Conservation (phyloP, 257 asterid genomes). For the Avicennia marina region DNA sequence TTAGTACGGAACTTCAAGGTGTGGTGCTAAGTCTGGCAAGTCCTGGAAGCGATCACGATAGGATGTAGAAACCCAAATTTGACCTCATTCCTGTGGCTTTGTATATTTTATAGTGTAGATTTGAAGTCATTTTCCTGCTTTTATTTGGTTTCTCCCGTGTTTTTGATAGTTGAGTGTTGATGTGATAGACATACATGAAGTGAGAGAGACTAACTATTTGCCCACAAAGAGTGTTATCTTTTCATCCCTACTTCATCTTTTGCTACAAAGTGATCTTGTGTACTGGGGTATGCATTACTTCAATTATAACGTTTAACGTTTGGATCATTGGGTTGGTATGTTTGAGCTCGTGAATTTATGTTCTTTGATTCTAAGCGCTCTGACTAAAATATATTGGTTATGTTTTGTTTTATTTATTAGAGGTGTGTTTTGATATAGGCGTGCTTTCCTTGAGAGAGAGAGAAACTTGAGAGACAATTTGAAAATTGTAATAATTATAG, state of each 20-base stretch:
- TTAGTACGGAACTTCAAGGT: constrained; percentile 63
- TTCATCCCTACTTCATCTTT: background rate
- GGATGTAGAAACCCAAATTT: no score
- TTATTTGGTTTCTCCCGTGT: background rate
- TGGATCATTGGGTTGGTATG: no score
- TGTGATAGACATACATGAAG: background rate
- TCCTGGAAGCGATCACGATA: constrained; percentile 56
- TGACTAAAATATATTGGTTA: no score
- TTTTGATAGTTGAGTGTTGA: background rate
- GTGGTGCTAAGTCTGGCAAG: constrained; percentile 77
- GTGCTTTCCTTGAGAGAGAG: no score
- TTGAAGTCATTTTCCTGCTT: background rate
- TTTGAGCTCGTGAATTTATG: no score
- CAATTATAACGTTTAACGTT: background rate
- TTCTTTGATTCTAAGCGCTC: no score
- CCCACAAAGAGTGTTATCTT: constrained; percentile 1
- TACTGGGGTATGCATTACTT: background rate
- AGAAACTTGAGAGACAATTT: no score
- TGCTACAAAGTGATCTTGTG: background rate
- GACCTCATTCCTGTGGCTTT: no score
- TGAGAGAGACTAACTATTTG: background rate
- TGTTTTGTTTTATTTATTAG: no score
- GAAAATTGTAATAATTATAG: no score
- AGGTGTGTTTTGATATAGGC: no score
- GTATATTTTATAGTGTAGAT: constrained; percentile 22